A percentile compares a stretch with the other conserved stretches of the same genome.
These are phyloP conservation scores for Aspergillus funiculosus DNA, from an alignment of 495 filamentous ascomycete species.

Conservation along the genomic window DNA sequence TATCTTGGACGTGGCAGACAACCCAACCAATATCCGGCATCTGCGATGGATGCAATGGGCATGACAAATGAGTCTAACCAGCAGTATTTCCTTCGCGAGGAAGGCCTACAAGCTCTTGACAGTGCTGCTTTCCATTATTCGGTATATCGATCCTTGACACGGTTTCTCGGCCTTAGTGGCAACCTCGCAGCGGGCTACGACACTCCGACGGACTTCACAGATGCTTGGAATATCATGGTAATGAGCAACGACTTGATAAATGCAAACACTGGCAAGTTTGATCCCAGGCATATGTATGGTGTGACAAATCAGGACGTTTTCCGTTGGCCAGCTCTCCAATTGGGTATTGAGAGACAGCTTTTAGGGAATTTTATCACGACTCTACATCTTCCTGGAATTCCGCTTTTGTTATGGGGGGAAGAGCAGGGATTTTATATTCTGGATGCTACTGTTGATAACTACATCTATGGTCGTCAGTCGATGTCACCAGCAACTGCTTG, in stretches of 20 bases:
- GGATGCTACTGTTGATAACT: slow-evolving; percentile 62
- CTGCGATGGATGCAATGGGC: slow-evolving; percentile 42
- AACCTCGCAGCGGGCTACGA: slow-evolving; percentile 57
- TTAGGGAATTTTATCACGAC: slow-evolving; percentile 61
- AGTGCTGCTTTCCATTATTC: slow-evolving; percentile 67
- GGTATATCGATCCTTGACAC: slow-evolving; percentile 60
- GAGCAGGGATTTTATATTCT: slow-evolving; percentile 65
- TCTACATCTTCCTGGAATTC: slow-evolving; percentile 60
- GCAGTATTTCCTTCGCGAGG: slow-evolving; percentile 51
- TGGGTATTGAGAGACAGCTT: slow-evolving; percentile 57
- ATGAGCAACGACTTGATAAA: slow-evolving; percentile 61
- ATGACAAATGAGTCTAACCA: slow-evolving; percentile 41
- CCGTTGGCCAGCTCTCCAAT: slow-evolving; percentile 62
- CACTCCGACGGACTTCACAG: slow-evolving; percentile 55
- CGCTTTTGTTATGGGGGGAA: slow-evolving; percentile 62
- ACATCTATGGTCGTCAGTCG: slow-evolving; percentile 63
- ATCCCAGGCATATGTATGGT: slow-evolving; percentile 67
- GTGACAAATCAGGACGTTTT: slow-evolving; percentile 71
- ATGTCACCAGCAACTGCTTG: slow-evolving; percentile 64
- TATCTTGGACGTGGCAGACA: slow-evolving; percentile 62
- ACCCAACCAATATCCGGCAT: slow-evolving; percentile 44
- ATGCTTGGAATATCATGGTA: slow-evolving; percentile 56
- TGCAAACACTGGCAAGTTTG: slow-evolving; percentile 59
- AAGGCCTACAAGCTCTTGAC: slow-evolving; percentile 55
- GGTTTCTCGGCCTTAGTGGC: slow-evolving; percentile 62